Percentiles rank a stretch among this genome's conserved stretches.
Conservation (phyloP, 768 basidiomycete genomes). For the Boletus eberwhitei region DNA sequence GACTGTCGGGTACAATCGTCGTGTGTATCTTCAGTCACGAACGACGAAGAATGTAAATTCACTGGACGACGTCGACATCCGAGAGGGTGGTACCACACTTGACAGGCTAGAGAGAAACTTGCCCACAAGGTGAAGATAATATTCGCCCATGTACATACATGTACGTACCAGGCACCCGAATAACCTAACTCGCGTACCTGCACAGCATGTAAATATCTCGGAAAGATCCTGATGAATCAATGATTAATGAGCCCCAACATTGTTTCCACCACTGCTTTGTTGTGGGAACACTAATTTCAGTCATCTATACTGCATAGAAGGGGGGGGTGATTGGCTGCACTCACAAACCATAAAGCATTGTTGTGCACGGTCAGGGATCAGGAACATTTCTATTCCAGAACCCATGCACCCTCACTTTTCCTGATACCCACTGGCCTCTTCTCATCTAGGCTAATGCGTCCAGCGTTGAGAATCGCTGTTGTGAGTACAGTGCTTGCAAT, state of each 20-base stretch:
- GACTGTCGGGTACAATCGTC: background rate
- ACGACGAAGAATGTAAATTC: background rate
- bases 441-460: slow-evolving; percentile 87
- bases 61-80: background rate
- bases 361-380: slow-evolving; percentile 5
- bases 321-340: background rate
- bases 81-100: background rate
- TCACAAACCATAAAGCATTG: slow-evolving; percentile 10
- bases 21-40: background rate
- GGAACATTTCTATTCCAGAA: slow-evolving; percentile 51
- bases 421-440: slow-evolving; percentile 78
- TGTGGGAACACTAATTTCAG: background rate
- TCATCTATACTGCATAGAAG: background rate
- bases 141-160: background rate
- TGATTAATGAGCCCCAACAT: too few species aligned
- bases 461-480: slow-evolving; percentile 87
- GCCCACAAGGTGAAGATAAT: background rate
- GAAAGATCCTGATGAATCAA: too few species aligned
- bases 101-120: background rate
- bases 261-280: background rate
- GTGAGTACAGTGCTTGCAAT: slow-evolving; percentile 85
- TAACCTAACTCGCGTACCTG: background rate
- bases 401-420: slow-evolving; percentile 61
- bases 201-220: background rate
- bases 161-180: background rate